A percentile compares a stretch with the other conserved stretches of the same genome.
These are phyloP conservation scores for Micractinium conductrix DNA, from an alignment of 139 green algal genomes.

Conservation along the genomic window DNA sequence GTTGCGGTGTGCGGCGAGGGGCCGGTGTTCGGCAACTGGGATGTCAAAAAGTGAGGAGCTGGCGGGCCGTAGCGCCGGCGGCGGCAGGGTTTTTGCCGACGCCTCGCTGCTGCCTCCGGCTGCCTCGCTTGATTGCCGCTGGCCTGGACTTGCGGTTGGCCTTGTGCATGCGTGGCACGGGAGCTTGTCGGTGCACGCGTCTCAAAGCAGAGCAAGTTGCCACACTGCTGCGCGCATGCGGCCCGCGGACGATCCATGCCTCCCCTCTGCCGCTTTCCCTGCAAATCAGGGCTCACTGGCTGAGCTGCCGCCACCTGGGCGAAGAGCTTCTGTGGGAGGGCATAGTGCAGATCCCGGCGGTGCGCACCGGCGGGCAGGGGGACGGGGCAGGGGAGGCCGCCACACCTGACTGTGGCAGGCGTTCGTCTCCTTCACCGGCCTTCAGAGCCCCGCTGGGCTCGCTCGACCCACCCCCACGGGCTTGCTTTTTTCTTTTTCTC, in stretches of 20 bases:
- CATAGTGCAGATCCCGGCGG: constrained; percentile 57
- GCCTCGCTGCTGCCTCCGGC: not conserved
- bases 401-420: too few species aligned
- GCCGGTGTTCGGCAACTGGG: constrained; percentile 38
- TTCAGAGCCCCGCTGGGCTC: too few species aligned
- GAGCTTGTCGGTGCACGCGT: too few species aligned
- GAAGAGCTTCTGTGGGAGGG: constrained; percentile 76
- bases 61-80: too few species aligned
- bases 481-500: too few species aligned
- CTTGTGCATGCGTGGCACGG: too few species aligned
- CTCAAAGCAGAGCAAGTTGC: too few species aligned
- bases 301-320: constrained; percentile 64
- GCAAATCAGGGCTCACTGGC: constrained; percentile 35
- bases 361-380: too few species aligned
- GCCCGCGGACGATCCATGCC: not conserved
- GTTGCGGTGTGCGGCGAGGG: constrained; percentile 44
- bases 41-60: constrained; percentile 29
- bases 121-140: not conserved
- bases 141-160: not conserved
- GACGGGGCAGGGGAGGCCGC: too few species aligned
- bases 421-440: too few species aligned
- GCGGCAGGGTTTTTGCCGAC: not conserved
- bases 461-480: too few species aligned
- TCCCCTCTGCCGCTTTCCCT: not conserved
- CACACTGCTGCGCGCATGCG: not conserved